Evolutionary conservation across 805 yeast genomes (phyloP).

Genomic region (Limtongozyma cylindracea): DNA sequence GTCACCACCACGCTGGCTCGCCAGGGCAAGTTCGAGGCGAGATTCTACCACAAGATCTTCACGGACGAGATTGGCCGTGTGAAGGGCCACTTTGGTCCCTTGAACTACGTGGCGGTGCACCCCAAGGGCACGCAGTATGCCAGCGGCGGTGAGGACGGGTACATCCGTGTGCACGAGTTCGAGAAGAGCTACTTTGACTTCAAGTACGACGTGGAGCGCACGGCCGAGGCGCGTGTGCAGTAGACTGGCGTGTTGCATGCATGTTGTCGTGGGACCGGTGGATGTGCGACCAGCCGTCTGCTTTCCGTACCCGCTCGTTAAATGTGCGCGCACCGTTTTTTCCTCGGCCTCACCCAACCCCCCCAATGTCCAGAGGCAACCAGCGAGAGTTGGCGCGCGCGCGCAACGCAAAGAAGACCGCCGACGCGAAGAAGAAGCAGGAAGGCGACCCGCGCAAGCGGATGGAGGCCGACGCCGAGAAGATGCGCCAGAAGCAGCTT

Average conservation of each 20-base stretch:
- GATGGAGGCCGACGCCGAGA: constrained; percentile 76
- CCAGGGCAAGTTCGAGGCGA: constrained; percentile 92
- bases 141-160: constrained; percentile 99
- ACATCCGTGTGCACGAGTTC: constrained; percentile 78
- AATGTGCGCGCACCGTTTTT: no score
- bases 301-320: no score
- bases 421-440: constrained; percentile 33
- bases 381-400: constrained; percentile 89
- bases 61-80: constrained; percentile 93
- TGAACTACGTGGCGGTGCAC: constrained; percentile 79
- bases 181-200: constrained; percentile 87
- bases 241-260: no score
- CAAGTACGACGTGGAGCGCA: constrained; percentile 63
- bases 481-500: constrained; percentile 71
- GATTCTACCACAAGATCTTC: constrained; percentile 86
- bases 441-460: constrained; percentile 72
- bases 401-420: constrained; percentile 64
- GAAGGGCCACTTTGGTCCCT: constrained; percentile 97
- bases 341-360: no score
- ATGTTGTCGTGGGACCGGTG: no score
- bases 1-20: constrained; percentile 90
- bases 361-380: constrained; percentile 96
- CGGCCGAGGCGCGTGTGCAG: no score
- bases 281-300: no score
- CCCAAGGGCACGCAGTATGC: constrained; percentile 86